These are phyloP conservation scores for Ammopiptanthus mongolicus DNA, from an alignment of 306 rosid genomes.

Conservation along the genomic window DNA sequence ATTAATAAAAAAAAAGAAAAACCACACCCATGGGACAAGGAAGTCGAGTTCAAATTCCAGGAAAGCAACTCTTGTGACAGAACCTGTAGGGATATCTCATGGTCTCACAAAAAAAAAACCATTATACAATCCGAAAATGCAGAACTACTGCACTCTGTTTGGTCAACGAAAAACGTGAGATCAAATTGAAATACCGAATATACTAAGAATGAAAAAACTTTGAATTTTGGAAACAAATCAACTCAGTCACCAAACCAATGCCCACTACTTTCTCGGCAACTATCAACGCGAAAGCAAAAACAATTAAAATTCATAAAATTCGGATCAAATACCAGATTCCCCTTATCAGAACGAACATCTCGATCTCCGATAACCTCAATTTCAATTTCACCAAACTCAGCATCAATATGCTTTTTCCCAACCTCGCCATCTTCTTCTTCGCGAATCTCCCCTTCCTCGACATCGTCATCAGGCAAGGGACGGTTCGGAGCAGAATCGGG, in stretches of 20 bases:
- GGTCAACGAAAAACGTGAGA: slow-evolving; percentile 18
- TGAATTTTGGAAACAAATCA: too few relatives aligned
- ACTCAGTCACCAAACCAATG: too few relatives aligned
- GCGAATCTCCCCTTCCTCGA: slow-evolving; percentile 80
- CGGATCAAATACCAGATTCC: slow-evolving; percentile 43
- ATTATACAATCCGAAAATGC: slow-evolving; percentile 25
- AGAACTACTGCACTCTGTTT: not conserved
- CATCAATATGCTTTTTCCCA: slow-evolving; percentile 20
- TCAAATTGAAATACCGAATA: not conserved
- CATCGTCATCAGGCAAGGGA: slow-evolving; percentile 44
- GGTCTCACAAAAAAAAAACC: slow-evolving; percentile 27
- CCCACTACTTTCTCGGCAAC: slow-evolving; percentile 25
- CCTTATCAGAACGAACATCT: slow-evolving; percentile 22
- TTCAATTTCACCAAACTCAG: slow-evolving; percentile 38
- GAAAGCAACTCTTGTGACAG: too few relatives aligned
- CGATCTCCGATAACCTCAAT: slow-evolving; percentile 19
- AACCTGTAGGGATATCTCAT: too few relatives aligned
- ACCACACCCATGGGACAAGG: too few relatives aligned
- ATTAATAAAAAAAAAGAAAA: too few relatives aligned
- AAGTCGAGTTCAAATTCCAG: too few relatives aligned
- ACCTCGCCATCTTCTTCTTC: slow-evolving; percentile 45
- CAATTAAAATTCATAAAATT: not conserved
- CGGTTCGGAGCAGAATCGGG: not conserved
- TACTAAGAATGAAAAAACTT: too few relatives aligned
- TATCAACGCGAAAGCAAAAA: not conserved